These are phyloP conservation scores for Salix purpurea DNA, from an alignment of 345 rosid genomes.

Conservation along the genomic window DNA sequence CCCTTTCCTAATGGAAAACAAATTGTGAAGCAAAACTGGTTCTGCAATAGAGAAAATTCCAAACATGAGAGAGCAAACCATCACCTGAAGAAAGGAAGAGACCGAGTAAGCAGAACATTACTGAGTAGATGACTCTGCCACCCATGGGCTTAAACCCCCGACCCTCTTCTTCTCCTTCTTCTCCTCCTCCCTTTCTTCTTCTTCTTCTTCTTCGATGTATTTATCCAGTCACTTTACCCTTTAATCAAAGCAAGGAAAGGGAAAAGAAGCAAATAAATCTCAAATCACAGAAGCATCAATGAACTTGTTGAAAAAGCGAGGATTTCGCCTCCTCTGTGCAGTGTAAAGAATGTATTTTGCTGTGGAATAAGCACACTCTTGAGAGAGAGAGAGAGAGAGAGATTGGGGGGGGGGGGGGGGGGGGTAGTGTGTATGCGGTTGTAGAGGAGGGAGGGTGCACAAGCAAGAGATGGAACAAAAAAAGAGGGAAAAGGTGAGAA, in stretches of 20 bases:
- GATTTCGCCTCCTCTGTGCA: constrained; percentile 12
- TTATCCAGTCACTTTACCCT: not conserved
- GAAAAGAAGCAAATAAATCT: constrained; percentile 6
- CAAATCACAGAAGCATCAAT: constrained; percentile 13
- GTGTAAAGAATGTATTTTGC: not conserved
- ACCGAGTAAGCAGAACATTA: constrained; percentile 14
- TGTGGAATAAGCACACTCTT: constrained; percentile 1
- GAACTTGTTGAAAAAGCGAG: constrained; percentile 14
- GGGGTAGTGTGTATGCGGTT: not conserved
- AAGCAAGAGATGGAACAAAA: constrained; percentile 2
- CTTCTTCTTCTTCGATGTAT: not conserved
- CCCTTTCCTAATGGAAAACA: not conserved
- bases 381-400: not conserved
- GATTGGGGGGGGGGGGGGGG: not conserved
- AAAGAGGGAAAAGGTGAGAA: constrained; percentile 32
- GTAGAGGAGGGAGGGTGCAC: not conserved
- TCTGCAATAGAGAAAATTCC: not conserved
- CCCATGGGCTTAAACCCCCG: constrained; percentile 22
- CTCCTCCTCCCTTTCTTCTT: not conserved
- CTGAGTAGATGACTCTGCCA: constrained; percentile 8
- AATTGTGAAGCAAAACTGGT: not conserved
- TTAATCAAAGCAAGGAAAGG: constrained; percentile 4
- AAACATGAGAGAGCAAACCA: not conserved
- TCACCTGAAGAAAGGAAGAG: constrained; percentile 37
- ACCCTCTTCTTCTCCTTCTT: not conserved